A percentile compares a stretch with the other conserved stretches of the same genome.
These are phyloP conservation scores for Venturia effusa DNA, from an alignment of 2,329 filamentous ascomycete genomes.

Conservation along the genomic window DNA sequence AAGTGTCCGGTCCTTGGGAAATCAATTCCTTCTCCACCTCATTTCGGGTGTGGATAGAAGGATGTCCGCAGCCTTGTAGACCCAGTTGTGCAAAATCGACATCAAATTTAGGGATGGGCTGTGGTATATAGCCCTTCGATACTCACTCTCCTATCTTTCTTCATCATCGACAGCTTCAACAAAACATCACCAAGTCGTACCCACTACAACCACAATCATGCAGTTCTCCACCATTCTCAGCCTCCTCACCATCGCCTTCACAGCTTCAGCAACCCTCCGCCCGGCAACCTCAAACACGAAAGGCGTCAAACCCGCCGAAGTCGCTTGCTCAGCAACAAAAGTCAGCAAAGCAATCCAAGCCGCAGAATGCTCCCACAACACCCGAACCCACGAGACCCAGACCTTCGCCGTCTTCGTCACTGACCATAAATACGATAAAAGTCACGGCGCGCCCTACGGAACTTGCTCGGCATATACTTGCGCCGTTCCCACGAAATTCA, in stretches of 20 bases:
- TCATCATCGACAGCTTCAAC: background rate
- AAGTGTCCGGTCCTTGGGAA: too few species aligned
- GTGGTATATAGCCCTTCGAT: background rate
- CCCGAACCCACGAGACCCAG: slow-evolving; percentile 24
- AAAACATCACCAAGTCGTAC: background rate
- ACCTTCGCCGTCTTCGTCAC: slow-evolving; percentile 32
- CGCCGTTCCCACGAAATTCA: slow-evolving; percentile 23
- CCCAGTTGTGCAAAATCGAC: background rate
- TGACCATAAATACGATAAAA: slow-evolving; percentile 35
- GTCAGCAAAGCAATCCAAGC: slow-evolving; percentile 16
- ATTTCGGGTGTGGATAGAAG: background rate
- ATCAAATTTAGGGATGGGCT: background rate
- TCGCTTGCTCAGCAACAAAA: slow-evolving; percentile 19
- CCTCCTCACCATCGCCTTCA: slow-evolving; percentile 13
- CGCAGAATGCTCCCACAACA: slow-evolving; percentile 28
- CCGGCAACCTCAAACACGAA: slow-evolving; percentile 29
- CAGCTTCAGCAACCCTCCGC: slow-evolving; percentile 24
- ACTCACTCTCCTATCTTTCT: background rate
- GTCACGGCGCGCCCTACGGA: slow-evolving; percentile 36
- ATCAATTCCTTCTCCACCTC: background rate
- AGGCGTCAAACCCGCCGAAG: slow-evolving; percentile 20
- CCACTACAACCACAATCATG: background rate
- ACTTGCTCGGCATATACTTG: slow-evolving; percentile 36
- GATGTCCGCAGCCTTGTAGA: background rate
- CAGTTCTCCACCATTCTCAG: background rate